Conservation (phyloP, 2,329 filamentous ascomycete species). For the Hymenoscyphus fraxineus region DNA sequence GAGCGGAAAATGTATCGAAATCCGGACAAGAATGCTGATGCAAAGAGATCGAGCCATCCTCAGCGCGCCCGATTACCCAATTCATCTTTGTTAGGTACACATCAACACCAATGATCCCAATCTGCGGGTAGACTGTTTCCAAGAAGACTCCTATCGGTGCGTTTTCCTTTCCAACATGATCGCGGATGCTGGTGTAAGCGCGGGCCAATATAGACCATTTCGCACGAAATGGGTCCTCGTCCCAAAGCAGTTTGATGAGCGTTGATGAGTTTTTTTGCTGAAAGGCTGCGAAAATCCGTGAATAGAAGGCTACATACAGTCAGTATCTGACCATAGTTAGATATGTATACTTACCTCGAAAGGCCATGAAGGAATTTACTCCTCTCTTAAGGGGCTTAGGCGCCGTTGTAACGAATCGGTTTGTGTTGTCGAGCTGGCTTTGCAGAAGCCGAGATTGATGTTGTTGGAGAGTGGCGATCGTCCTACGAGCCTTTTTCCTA, state of each 20-base stretch:
- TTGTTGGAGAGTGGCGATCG: background rate
- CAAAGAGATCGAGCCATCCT: slow-evolving; percentile 15
- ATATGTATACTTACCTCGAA: slow-evolving; percentile 16
- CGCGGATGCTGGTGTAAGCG: slow-evolving; percentile 25
- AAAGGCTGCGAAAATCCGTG: slow-evolving; percentile 15
- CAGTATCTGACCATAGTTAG: slow-evolving; percentile 1
- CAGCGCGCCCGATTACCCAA: slow-evolving; percentile 17
- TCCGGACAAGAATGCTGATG: slow-evolving; percentile 20
- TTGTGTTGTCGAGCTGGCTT: background rate
- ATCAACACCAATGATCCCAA: slow-evolving; percentile 23
- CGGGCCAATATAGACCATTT: slow-evolving; percentile 27
- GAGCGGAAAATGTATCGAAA: slow-evolving; percentile 13
- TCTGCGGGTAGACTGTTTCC: slow-evolving; percentile 17
- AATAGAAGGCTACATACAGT: slow-evolving; percentile 14
- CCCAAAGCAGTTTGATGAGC: slow-evolving; percentile 22
- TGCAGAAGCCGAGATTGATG: background rate
- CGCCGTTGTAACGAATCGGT: background rate
- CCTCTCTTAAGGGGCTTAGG: slow-evolving; percentile 5
- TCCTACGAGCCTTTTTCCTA: background rate
- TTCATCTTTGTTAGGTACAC: slow-evolving; percentile 24
- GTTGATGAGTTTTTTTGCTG: slow-evolving; percentile 26
- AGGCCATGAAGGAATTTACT: slow-evolving; percentile 25
- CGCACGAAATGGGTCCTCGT: slow-evolving; percentile 24
- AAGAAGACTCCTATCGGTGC: slow-evolving; percentile 22
- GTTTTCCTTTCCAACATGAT: slow-evolving; percentile 19